phyloP scores from a whole-genome alignment of 164 flowering plant genomes.

The Aristolochia fimbriata region DNA sequence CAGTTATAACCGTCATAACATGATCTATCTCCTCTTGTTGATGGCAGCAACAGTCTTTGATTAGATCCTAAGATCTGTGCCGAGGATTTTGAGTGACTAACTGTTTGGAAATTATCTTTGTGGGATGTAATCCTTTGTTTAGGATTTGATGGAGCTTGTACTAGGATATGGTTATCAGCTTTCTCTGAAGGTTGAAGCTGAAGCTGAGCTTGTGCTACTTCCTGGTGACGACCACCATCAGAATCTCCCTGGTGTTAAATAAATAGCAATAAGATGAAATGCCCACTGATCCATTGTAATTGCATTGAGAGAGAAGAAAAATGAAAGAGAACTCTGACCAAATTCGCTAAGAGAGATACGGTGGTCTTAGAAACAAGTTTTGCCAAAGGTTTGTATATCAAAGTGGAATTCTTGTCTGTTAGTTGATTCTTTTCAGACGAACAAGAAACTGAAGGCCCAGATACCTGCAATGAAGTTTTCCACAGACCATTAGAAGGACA shows the following conservation, averaged over 20 bases:
- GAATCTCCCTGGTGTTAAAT: conserved; percentile 40
- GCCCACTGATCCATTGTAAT: neutral
- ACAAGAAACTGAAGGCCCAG: conserved; percentile 23
- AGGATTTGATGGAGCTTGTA: conserved; percentile 22
- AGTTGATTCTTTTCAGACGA: conserved; percentile 24
- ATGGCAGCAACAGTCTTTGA: conserved; percentile 19
- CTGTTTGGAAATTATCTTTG: conserved; percentile 21
- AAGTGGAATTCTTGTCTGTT: conserved; percentile 31
- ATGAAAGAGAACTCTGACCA: conserved; percentile 38
- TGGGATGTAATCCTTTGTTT: conserved; percentile 14
- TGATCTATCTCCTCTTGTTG: conserved; percentile 34
- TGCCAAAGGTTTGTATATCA: conserved; percentile 77
- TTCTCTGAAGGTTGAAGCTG: conserved; percentile 20
- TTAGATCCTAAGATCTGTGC: conserved; percentile 31
- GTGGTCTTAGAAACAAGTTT: conserved; percentile 70
- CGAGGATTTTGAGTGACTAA: conserved; percentile 16
- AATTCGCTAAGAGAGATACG: conserved; percentile 53
- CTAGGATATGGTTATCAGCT: conserved; percentile 18
- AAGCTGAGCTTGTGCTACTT: conserved; percentile 20
- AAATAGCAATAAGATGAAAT: conserved; percentile 2
- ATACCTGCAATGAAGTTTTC: conserved; percentile 23
- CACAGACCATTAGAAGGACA: neutral
- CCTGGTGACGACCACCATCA: conserved; percentile 20
- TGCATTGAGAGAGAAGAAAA: neutral
- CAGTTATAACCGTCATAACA: conserved; percentile 93